phyloP scores from a whole-genome alignment of 2,329 filamentous ascomycete genomes.

The Mariannaea elegans region DNA sequence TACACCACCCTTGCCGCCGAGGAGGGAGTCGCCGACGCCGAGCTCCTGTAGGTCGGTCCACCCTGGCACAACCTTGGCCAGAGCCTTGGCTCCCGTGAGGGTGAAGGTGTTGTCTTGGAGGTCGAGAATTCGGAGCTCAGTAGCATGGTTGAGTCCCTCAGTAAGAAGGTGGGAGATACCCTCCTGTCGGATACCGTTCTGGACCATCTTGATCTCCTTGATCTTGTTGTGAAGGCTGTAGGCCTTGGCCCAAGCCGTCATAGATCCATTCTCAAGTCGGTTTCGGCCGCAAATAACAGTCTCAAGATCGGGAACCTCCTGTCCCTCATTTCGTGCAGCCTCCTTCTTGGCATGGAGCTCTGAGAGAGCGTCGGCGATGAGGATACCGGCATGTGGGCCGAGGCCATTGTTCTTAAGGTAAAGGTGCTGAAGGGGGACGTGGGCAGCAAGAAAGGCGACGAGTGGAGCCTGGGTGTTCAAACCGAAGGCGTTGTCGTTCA shows the following conservation, averaged over 20 bases:
- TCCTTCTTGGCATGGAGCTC: conserved; percentile 86
- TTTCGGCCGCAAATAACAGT: conserved; percentile 98
- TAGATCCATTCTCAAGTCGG: conserved; percentile 92
- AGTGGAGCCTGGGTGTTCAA: conserved; percentile 94
- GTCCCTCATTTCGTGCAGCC: conserved; percentile 74
- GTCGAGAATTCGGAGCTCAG: conserved; percentile 78
- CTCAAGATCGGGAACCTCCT: conserved; percentile 83
- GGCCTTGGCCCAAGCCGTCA: conserved; percentile 92
- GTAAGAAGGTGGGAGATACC: conserved; percentile 85
- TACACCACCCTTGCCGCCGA: conserved; percentile 80
- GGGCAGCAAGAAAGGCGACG: conserved; percentile 87
- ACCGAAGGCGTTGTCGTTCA: conserved; percentile 98
- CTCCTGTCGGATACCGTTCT: conserved; percentile 96
- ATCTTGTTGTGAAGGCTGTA: conserved; percentile 85
- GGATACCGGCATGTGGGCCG: conserved; percentile 87
- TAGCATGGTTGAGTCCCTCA: conserved; percentile 78
- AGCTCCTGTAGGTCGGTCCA: conserved; percentile 85
- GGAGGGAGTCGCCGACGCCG: conserved; percentile 86
- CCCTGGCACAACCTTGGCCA: conserved; percentile 76
- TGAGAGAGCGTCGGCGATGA: conserved; percentile 88
- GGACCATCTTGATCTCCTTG: conserved; percentile 93
- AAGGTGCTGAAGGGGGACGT: conserved; percentile 90
- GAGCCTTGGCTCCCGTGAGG: conserved; percentile 76
- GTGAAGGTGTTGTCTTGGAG: conserved; percentile 99
- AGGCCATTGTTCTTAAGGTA: conserved; percentile 99